Base-by-base conservation (phyloP, 345 rosid genomes). In the Aquilaria sinensis region DNA sequence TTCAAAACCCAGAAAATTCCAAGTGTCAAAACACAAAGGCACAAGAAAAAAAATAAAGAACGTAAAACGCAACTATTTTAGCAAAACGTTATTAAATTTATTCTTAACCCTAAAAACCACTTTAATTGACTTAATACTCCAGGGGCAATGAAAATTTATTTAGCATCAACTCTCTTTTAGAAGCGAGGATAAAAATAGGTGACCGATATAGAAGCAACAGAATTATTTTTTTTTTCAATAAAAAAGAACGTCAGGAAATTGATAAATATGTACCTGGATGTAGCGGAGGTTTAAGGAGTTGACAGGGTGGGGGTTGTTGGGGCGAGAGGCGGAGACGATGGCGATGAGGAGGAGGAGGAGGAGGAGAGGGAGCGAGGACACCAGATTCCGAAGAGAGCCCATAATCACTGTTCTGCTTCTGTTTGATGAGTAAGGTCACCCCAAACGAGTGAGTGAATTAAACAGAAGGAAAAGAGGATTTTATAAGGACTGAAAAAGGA, bases 251-350 rank as follows among this genome's bases (percentile, higher is more conserved):
- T 37, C 43, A 9, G 8, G 43, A 37, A 37, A 37, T 37, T 1
- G 34, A 29, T 16, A 16, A 12, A 6, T 11, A 6, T 11, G 1
- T 57, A 76, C 86, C 84, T 72, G 80, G 47, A 72, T 72, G 0
- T 61, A 61, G 61, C 76, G 79, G 75, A 73, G 57, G 55, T 67
- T 54, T 76, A 80, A 75, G 61, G 81, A 78, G 9, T 48, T 53
- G 11, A 57, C 43, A 6, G 80, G 63, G 12, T 70, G 85, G 31
- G 85, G 93, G 33, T 58, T 70, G 43, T 9, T 9, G 5, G 43
- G 43, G 43, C 5, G 43, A 37, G 43, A 4, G 43, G 43, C 43
- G 4, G n/a, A 49, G 43, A 9, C 43, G 43, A 37, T 4, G 43
- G 43, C 43, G 8, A 9, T 9, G 5, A 37, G 43, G 43, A 37